These are phyloP conservation scores for Fusarium sp. DNA, from an alignment of 2,329 filamentous ascomycete genomes.

Conservation along the genomic window DNA sequence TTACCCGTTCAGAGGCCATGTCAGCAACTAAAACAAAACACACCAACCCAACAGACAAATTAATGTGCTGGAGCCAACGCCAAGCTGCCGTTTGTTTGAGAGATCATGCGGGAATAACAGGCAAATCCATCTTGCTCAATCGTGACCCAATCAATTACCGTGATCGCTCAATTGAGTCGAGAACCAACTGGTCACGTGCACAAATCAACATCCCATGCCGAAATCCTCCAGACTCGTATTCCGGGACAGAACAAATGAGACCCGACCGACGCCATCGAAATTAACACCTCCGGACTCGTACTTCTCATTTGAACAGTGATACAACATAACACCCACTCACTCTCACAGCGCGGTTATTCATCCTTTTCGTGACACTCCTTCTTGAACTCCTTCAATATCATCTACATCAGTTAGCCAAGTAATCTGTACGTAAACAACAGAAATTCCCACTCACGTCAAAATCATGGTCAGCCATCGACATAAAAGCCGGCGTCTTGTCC, in stretches of 20 bases:
- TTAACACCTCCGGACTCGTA: not conserved
- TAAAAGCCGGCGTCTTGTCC: conserved; percentile 58
- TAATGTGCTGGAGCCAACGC: not conserved
- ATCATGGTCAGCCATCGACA: conserved; percentile 64
- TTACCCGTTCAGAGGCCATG: conserved; percentile 3
- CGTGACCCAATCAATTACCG: too few species aligned
- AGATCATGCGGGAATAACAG: not conserved
- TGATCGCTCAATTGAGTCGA: too few species aligned
- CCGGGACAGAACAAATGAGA: too few species aligned
- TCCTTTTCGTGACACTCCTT: conserved; percentile 35
- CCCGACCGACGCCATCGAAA: not conserved
- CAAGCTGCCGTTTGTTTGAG: not conserved
- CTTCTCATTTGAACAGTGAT: too few species aligned
- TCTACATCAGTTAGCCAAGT: conserved; percentile 20
- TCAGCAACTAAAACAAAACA: not conserved
- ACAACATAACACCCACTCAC: not conserved
- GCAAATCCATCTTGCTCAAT: too few species aligned
- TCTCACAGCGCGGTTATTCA: not conserved
- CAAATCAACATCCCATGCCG: too few species aligned
- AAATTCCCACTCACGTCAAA: conserved; percentile 55
- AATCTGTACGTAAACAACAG: not conserved
- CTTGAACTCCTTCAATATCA: conserved; percentile 39
- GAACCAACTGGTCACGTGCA: not conserved
- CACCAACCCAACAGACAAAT: too few species aligned
- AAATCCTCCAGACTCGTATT: too few species aligned